A percentile compares a stretch with the other conserved stretches of the same genome.
Conservation (phyloP, 805 yeast genomes). For the Ogataea henricii region DNA sequence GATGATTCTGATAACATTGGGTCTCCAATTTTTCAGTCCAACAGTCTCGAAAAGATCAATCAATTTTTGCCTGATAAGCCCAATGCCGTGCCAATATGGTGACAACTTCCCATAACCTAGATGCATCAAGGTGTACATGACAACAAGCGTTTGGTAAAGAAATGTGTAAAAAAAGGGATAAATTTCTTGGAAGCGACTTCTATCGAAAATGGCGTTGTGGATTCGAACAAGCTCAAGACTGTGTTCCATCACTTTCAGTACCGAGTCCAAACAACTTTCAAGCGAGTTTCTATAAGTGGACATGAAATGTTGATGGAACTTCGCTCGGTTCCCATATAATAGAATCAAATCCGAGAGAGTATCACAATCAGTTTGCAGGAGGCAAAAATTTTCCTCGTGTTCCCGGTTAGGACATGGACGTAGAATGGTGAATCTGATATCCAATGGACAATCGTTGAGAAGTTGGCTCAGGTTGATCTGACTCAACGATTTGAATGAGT, state of each 20-base stretch:
- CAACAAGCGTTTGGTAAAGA: constrained; percentile 53
- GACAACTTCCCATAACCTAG: constrained; percentile 38
- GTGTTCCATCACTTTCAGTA: constrained; percentile 40
- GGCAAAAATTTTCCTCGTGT: constrained; percentile 29
- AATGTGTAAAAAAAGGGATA: constrained; percentile 53
- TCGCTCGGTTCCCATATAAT: constrained; percentile 52
- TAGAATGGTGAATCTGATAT: constrained; percentile 33
- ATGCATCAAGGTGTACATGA: constrained; percentile 50
- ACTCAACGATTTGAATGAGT: constrained; percentile 22
- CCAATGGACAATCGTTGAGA: constrained; percentile 33
- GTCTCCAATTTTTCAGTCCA: constrained; percentile 31
- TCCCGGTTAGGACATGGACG: constrained; percentile 28
- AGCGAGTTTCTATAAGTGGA: constrained; percentile 38
- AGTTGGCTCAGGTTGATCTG: constrained; percentile 22
- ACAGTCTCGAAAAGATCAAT: constrained; percentile 33
- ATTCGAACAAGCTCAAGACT: constrained; percentile 36
- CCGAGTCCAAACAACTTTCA: constrained; percentile 41
- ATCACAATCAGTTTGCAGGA: constrained; percentile 36
- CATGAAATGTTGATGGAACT: constrained; percentile 53
- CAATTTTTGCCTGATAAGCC: constrained; percentile 30
- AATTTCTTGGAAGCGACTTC: constrained; percentile 36
- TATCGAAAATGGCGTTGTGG: constrained; percentile 36
- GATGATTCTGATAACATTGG: constrained; percentile 33
- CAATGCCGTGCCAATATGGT: constrained; percentile 29
- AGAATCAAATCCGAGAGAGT: constrained; percentile 47